Percentiles rank a stretch among this genome's conserved stretches.
phyloP scores from a whole-genome alignment of 352 stramenopile genomes.

The Globisporangium barbulae region DNA sequence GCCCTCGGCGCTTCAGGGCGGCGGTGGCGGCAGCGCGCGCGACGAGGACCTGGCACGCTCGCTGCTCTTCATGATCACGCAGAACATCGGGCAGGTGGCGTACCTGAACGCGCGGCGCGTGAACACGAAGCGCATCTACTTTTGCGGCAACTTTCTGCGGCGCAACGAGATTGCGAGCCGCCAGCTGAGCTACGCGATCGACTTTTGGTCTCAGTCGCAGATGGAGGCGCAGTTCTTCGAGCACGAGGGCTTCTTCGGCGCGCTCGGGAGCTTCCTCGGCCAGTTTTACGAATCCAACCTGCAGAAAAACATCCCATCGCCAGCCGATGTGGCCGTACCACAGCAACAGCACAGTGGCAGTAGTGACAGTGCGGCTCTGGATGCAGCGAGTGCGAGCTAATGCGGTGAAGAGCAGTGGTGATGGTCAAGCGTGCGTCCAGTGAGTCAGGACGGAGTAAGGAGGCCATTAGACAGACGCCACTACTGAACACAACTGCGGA shows the following conservation, averaged over 20 bases:
- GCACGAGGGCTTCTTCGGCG: conserved; percentile 97
- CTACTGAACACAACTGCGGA: neutral
- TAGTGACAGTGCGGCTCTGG: neutral
- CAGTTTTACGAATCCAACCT: conserved; percentile 22
- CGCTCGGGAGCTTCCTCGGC: conserved; percentile 93
- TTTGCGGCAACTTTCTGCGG: conserved; percentile 96
- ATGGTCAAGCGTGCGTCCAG: neutral
- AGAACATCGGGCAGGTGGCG: conserved; percentile 95
- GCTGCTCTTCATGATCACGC: conserved; percentile 98
- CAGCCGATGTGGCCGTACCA: neutral
- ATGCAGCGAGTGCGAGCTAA: neutral
- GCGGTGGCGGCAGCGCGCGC: conserved; percentile 29
- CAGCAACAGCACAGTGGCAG: too few species aligned
- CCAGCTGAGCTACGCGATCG: conserved; percentile 91
- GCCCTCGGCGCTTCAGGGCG: neutral
- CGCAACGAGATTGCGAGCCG: conserved; percentile 92
- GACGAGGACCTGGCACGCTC: conserved; percentile 94
- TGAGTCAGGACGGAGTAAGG: neutral
- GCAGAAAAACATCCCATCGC: conserved; percentile 16
- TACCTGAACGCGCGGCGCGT: conserved; percentile 95
- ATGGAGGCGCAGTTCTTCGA: conserved; percentile 92
- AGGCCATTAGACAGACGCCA: neutral
- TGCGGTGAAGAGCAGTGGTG: neutral
- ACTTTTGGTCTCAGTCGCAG: conserved; percentile 95
- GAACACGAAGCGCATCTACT: conserved; percentile 93